Conservation (phyloP, 1,284 basidiomycete genomes). For the Testicularia cyperi region DNA sequence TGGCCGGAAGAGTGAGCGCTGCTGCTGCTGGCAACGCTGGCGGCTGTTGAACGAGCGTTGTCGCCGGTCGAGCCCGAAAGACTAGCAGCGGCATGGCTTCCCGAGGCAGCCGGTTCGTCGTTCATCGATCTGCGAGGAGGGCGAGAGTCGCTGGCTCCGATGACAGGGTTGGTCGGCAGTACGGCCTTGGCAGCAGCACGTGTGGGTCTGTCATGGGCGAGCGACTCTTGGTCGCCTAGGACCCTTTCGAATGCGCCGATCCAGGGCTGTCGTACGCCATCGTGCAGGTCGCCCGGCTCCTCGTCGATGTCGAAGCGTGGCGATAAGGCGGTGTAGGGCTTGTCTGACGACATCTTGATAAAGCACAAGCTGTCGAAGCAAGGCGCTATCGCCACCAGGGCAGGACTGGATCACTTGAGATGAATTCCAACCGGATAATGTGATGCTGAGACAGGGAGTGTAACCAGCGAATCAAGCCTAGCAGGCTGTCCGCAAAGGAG, state of each 20-base stretch:
- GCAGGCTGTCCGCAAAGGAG: too few relatives aligned
- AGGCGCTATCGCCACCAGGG: too few relatives aligned
- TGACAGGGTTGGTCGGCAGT: slow-evolving; percentile 18
- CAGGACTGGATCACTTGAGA: too few relatives aligned
- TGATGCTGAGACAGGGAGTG: too few relatives aligned
- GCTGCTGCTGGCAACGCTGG: not conserved
- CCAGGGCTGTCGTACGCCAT: slow-evolving; percentile 25
- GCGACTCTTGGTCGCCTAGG: slow-evolving; percentile 48
- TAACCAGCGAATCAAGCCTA: too few relatives aligned
- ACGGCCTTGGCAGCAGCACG: slow-evolving; percentile 14
- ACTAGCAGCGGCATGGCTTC: slow-evolving; percentile 2
- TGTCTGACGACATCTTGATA: slow-evolving; percentile 30
- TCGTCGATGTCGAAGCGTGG: slow-evolving; percentile 42
- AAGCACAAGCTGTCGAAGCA: too few relatives aligned
- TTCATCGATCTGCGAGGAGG: too few relatives aligned
- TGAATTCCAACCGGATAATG: too few relatives aligned
- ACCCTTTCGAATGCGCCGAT: slow-evolving; percentile 55
- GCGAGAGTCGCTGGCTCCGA: too few relatives aligned
- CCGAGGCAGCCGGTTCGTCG: slow-evolving; percentile 15
- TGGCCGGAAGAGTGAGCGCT: slow-evolving; percentile 25
- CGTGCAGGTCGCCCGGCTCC: slow-evolving; percentile 33
- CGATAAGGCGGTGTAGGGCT: slow-evolving; percentile 7
- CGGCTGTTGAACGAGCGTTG: slow-evolving; percentile 4
- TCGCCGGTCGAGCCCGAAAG: slow-evolving; percentile 5
- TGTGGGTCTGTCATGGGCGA: slow-evolving; percentile 18